Conservation (phyloP, 768 basidiomycete species). For the Zangia roseola region DNA sequence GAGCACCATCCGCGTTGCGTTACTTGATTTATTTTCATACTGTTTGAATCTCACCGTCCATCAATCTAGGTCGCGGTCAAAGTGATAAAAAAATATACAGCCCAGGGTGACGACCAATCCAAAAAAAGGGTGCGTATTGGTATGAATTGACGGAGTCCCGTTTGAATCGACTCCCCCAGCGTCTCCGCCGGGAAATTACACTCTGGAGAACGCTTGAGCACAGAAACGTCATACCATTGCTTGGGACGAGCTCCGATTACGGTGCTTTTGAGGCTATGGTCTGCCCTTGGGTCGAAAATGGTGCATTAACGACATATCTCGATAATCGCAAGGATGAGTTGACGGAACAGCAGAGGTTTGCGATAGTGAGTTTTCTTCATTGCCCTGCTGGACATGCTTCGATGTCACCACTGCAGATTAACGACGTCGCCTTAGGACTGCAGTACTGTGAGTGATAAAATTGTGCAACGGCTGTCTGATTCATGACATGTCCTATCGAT, state of each 20-base stretch:
- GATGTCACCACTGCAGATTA: constrained; percentile 13
- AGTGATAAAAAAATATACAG: constrained; percentile 22
- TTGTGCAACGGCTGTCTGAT: background rate
- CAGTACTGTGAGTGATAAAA: constrained; percentile 22
- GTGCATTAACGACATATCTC: constrained; percentile 25
- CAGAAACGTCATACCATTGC: constrained; percentile 30
- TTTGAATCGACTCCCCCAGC: constrained; percentile 2
- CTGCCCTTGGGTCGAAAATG: constrained; percentile 34
- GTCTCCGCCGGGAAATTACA: constrained; percentile 29
- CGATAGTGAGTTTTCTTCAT: constrained; percentile 11
- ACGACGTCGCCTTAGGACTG: constrained; percentile 26
- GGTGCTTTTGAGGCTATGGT: constrained; percentile 34
- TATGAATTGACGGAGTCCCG: background rate
- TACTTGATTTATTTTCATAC: background rate
- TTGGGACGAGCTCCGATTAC: constrained; percentile 25
- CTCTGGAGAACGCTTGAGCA: constrained; percentile 32
- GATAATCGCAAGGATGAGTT: constrained; percentile 12
- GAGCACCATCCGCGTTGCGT: constrained; percentile 8
- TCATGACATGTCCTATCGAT: background rate
- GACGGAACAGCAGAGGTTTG: constrained; percentile 9
- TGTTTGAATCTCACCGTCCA: background rate
- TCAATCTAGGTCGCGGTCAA: constrained; percentile 23
- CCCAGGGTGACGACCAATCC: constrained; percentile 10
- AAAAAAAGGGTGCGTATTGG: constrained; percentile 13
- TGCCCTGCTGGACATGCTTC: background rate